Evolutionary conservation across 805 yeast genomes (phyloP).

Genomic region (Myxozyma geophila): DNA sequence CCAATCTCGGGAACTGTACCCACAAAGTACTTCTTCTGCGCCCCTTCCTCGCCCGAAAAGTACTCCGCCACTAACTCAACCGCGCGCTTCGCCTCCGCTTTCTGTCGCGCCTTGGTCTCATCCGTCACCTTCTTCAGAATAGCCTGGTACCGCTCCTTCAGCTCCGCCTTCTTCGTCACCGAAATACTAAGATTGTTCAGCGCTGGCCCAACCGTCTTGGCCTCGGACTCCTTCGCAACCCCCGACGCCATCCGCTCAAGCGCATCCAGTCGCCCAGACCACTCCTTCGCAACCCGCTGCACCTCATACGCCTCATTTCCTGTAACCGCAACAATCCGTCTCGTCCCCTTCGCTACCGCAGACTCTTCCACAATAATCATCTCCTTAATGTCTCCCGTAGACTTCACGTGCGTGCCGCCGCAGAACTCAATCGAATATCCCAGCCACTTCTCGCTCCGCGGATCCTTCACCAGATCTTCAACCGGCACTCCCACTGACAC

Average conservation of each 20-base stretch:
- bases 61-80: constrained; percentile 74
- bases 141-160: constrained; percentile 73
- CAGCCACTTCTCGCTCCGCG: constrained; percentile 75
- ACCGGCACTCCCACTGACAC: constrained; percentile 94
- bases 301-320: constrained; percentile 90
- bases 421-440: constrained; percentile 89
- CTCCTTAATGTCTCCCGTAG: constrained; percentile 91
- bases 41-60: constrained; percentile 48
- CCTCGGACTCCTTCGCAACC: constrained; percentile 73
- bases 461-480: constrained; percentile 73
- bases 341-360: constrained; percentile 98
- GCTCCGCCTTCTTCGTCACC: constrained; percentile 73
- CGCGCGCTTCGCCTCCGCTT: constrained; percentile 82
- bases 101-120: constrained; percentile 83
- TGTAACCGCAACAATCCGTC: constrained; percentile 97
- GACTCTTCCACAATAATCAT: constrained; percentile 89
- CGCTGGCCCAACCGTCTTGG: constrained; percentile 82
- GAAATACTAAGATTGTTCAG: constrained; percentile 83
- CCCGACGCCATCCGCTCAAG: constrained; percentile 72
- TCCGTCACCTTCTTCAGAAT: constrained; percentile 88
- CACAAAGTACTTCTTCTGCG: constrained; percentile 62
- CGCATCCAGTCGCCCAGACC: constrained; percentile 60
- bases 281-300: constrained; percentile 80
- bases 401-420: constrained; percentile 97
- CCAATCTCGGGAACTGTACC: constrained; percentile 67